Evolutionary conservation across 1,284 basidiomycete species (phyloP).

Genomic region (Rhodofomes roseus): DNA sequence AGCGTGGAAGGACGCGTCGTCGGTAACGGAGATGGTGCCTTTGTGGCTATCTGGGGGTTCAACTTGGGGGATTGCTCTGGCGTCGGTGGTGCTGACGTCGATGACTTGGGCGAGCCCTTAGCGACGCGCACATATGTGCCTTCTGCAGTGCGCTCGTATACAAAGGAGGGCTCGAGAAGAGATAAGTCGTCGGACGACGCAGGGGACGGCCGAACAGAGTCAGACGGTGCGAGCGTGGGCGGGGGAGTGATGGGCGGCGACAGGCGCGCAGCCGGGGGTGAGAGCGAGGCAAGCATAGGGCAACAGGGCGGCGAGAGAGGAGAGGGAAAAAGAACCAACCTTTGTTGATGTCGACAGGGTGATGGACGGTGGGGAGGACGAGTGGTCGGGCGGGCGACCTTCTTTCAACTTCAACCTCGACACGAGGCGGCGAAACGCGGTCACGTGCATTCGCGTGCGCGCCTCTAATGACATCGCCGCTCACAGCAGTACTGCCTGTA

Average conservation of each 20-base stretch:
- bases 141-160: constrained; percentile 56
- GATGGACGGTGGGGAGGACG: background rate
- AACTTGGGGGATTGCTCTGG: constrained; percentile 29
- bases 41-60: constrained; percentile 39
- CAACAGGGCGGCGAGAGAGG: background rate
- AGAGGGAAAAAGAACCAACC: background rate
- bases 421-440: constrained; percentile 5
- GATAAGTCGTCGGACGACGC: constrained; percentile 21
- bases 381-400: background rate
- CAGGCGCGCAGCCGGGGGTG: background rate
- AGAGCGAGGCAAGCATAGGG: constrained; percentile 2
- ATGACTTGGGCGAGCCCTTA: constrained; percentile 35
- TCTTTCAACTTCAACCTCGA: constrained; percentile 4
- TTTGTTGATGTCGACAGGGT: background rate
- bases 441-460: constrained; percentile 8
- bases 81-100: constrained; percentile 37
- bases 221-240: background rate
- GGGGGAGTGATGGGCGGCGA: constrained; percentile 8
- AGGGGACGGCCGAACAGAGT: constrained; percentile 10
- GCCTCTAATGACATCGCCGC: background rate
- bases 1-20: constrained; percentile 44
- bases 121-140: constrained; percentile 58
- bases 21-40: constrained; percentile 26
- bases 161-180: constrained; percentile 61
- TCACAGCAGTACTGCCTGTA: no score